Evolutionary conservation across 106 monocot species (phyloP).

Genomic region (Iris macrosiphon): DNA sequence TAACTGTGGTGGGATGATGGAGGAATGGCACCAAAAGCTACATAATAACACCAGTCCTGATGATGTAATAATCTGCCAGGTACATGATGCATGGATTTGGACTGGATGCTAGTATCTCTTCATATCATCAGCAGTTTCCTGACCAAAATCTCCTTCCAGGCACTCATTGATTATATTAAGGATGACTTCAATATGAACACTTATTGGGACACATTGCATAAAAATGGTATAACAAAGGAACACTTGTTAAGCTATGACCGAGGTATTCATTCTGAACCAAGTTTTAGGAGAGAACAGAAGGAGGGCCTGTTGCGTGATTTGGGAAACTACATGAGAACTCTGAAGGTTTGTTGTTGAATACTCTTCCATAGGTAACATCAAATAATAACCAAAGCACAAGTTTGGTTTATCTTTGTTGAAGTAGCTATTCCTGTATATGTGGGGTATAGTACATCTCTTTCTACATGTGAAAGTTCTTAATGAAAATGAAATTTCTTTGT

Average conservation of each 20-base stretch:
- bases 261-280: slow-evolving; percentile 88
- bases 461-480: too few species aligned
- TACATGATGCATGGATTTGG: slow-evolving; percentile 16
- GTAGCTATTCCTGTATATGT: too few species aligned
- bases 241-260: slow-evolving; percentile 92
- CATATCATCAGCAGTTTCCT: background rate
- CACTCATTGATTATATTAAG: slow-evolving; percentile 83
- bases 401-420: too few species aligned
- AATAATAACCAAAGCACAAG: too few species aligned
- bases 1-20: slow-evolving; percentile 98
- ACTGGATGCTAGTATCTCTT: background rate
- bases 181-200: slow-evolving; percentile 69
- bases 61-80: slow-evolving; percentile 99
- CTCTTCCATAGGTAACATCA: too few species aligned
- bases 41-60: slow-evolving; percentile 99
- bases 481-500: too few species aligned
- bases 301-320: slow-evolving; percentile 85
- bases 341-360: slow-evolving; percentile 74
- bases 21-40: slow-evolving; percentile 98
- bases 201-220: slow-evolving; percentile 80
- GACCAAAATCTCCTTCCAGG: slow-evolving; percentile 43
- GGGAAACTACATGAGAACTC: slow-evolving; percentile 80
- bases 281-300: slow-evolving; percentile 78
- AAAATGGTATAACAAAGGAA: slow-evolving; percentile 86
- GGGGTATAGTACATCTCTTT: too few species aligned